These are phyloP conservation scores for Coriolopsis trogii DNA, from an alignment of 1,284 basidiomycete species.

Conservation along the genomic window DNA sequence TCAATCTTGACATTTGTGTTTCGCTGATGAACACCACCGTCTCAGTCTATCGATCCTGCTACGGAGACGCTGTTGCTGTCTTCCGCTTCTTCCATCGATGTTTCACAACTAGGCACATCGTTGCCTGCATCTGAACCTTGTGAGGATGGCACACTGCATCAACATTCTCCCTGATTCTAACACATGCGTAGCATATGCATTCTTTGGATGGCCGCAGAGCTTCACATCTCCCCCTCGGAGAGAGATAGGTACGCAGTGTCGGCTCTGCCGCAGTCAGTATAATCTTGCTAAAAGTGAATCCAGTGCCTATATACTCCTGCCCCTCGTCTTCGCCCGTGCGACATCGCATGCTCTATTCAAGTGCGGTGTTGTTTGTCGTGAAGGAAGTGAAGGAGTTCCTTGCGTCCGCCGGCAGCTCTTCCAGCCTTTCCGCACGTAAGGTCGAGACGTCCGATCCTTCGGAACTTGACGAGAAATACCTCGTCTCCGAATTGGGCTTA, in stretches of 20 bases:
- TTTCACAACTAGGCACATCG: constrained; percentile 47
- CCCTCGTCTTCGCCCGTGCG: constrained; percentile 80
- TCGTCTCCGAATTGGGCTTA: constrained; percentile 58
- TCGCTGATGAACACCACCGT: background rate
- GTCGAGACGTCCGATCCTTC: constrained; percentile 82
- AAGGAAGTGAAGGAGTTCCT: constrained; percentile 58
- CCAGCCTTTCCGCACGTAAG: constrained; percentile 54
- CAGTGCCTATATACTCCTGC: constrained; percentile 90
- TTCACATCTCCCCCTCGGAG: constrained; percentile 44
- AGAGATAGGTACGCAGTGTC: constrained; percentile 53
- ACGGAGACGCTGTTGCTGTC: constrained; percentile 58
- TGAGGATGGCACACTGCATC: constrained; percentile 28
- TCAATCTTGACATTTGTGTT: constrained; percentile 9
- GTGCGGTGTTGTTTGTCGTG: constrained; percentile 61
- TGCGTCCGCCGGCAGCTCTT: constrained; percentile 41
- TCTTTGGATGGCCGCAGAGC: constrained; percentile 73
- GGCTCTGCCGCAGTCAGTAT: no score
- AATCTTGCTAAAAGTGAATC: no score
- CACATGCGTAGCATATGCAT: constrained; percentile 56
- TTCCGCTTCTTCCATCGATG: constrained; percentile 39
- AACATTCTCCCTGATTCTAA: background rate
- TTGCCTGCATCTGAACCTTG: constrained; percentile 60
- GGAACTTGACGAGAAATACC: constrained; percentile 68
- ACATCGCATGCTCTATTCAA: constrained; percentile 86
- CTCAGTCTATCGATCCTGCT: constrained; percentile 61